Base-by-base conservation (phyloP, 2,329 filamentous ascomycete genomes). In the Fusarium fracticaudum region DNA sequence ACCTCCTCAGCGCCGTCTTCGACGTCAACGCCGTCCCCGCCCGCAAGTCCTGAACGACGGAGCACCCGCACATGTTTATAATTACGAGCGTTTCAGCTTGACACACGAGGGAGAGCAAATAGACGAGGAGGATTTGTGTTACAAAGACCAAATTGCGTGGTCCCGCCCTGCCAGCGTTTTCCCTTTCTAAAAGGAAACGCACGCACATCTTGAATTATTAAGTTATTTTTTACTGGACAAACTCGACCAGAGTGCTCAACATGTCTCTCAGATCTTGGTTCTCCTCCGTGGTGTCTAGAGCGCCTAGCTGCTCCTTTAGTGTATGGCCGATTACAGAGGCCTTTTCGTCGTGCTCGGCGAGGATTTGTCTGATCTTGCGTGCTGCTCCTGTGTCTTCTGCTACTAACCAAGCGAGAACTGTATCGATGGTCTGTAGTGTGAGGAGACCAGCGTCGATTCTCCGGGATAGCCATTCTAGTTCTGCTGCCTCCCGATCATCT, bases 331-430 rank as follows among this genome's bases (percentile, higher is more conserved):
- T 83, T 22, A 91, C 85, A 8, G 80, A 85, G 24, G 97, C 79
- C 13, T 86, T 85, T 79, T 94, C 92, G 74, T 93, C 93, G 26
- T 88, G 87, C 69, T 94, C 92, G 2, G 88, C 90, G 45, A 98
- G 83, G 8, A 93, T 82, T 29, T 86, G 83, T 57, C 86, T 82
- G 38, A 98, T 90, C 77, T 87, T 92, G 64, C 84, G 86, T 76
- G 87, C 90, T 3, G 94, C 93, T 0, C 94, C 94, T 40, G 87
- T 87, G 78, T 99, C 96, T 83, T 99, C 96, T 1, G 95, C 96
- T 13, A 94, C 88, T 38, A 98, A 87, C 96, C 96, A 99, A 18
- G 95, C 94, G 37, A 99, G 83, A 37, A 96, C 90, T 2, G 95
- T 88, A 84, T 98, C 96, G 51, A 96, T 89, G 6, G 90, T 93